phyloP scores from a whole-genome alignment of 2,329 filamentous ascomycete genomes.

The Diaporthe batatas region DNA sequence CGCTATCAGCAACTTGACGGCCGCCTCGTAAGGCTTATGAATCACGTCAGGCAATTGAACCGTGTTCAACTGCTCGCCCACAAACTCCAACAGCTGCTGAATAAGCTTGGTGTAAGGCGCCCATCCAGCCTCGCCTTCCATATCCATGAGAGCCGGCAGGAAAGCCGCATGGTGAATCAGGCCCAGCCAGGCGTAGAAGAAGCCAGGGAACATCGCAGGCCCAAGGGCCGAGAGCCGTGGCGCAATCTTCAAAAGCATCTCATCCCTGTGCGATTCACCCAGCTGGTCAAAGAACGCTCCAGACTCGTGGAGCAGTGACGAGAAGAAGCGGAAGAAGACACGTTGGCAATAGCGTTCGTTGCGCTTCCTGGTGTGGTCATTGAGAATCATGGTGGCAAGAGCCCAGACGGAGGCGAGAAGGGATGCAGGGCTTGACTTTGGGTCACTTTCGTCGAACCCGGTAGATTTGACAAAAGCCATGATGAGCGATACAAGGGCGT shows the following conservation, averaged over 20 bases:
- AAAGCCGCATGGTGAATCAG: slow-evolving; percentile 89
- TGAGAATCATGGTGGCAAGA: slow-evolving; percentile 84
- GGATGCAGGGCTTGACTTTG: slow-evolving; percentile 73
- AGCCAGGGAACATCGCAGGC: slow-evolving; percentile 82
- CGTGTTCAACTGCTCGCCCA: slow-evolving; percentile 84
- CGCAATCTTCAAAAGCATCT: slow-evolving; percentile 80
- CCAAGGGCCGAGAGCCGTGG: slow-evolving; percentile 79
- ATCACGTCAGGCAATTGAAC: slow-evolving; percentile 76
- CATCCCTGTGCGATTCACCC: slow-evolving; percentile 71
- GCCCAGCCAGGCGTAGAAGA: slow-evolving; percentile 86
- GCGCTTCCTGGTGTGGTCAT: slow-evolving; percentile 85
- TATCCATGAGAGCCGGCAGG: slow-evolving; percentile 80
- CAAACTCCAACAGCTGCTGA: slow-evolving; percentile 77
- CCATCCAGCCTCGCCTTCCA: slow-evolving; percentile 81
- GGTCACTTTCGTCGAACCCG: slow-evolving; percentile 69
- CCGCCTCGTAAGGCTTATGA: slow-evolving; percentile 87
- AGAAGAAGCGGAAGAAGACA: slow-evolving; percentile 92
- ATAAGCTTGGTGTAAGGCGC: slow-evolving; percentile 79
- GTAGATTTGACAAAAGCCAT: slow-evolving; percentile 81
- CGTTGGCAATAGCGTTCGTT: slow-evolving; percentile 81
- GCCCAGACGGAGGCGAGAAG: slow-evolving; percentile 85
- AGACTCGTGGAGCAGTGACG: slow-evolving; percentile 83
- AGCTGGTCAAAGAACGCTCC: slow-evolving; percentile 70
- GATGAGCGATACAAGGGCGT: slow-evolving; percentile 86
- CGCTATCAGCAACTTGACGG: slow-evolving; percentile 84